phyloP scores from a whole-genome alignment of 352 stramenopile genomes.

The Globisporangium canariense region DNA sequence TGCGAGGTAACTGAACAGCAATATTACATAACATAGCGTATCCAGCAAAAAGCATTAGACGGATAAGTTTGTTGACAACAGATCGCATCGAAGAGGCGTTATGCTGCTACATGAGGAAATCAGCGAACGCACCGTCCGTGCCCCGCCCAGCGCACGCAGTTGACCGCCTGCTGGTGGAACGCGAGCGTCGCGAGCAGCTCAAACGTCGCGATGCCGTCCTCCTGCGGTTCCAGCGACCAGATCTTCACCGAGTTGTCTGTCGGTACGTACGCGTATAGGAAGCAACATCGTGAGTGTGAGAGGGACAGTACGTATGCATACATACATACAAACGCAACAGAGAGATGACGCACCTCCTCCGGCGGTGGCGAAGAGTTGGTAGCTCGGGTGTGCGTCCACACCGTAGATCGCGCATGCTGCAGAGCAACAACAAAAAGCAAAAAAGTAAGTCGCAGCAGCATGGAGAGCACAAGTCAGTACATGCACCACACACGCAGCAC shows the following conservation, averaged over 20 bases:
- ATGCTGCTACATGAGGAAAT: too few species aligned
- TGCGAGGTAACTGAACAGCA: conserved; percentile 47
- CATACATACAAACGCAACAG: background rate
- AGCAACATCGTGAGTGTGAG: background rate
- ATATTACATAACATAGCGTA: background rate
- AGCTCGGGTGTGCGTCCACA: conserved; percentile 75
- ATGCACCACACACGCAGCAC: background rate
- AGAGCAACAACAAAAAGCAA: background rate
- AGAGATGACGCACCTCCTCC: conserved; percentile 43
- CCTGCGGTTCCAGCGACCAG: conserved; percentile 53
- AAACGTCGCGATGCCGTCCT: conserved; percentile 54
- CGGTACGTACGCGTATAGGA: background rate
- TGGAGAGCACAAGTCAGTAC: conserved; percentile 8
- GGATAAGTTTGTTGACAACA: too few species aligned
- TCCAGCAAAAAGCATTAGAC: too few species aligned
- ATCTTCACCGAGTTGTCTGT: conserved; percentile 82
- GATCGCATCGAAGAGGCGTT: too few species aligned
- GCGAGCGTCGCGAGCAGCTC: conserved; percentile 77
- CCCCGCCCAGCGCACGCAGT: conserved; percentile 80
- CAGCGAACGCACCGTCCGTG: conserved; percentile 37
- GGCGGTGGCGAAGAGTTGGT: conserved; percentile 70
- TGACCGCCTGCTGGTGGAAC: conserved; percentile 84
- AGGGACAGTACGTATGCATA: background rate
- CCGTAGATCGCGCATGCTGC: conserved; percentile 81
- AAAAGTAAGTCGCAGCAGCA: background rate